Conservation (phyloP, 2,329 filamentous ascomycete genomes). For the Pseudopyricularia cyperi region DNA sequence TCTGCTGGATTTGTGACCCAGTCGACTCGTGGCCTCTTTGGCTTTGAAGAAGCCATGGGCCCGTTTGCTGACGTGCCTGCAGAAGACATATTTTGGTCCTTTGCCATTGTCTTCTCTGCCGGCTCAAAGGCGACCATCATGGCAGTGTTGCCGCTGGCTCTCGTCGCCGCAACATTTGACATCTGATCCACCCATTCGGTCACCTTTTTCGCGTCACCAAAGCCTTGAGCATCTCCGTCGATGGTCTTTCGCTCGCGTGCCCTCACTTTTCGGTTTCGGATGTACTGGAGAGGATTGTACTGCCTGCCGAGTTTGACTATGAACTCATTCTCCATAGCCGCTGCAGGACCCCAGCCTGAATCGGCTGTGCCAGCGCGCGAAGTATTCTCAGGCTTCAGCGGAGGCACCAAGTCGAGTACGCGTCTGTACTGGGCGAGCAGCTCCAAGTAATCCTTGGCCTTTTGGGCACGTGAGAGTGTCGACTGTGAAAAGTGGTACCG, state of each 20-base stretch:
- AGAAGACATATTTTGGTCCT: background rate
- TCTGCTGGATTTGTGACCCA: constrained; percentile 79
- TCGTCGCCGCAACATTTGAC: constrained; percentile 29
- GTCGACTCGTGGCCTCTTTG: constrained; percentile 63
- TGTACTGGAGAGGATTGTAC: constrained; percentile 88
- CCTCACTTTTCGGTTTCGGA: constrained; percentile 79
- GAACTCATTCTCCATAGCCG: constrained; percentile 14
- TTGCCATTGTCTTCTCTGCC: background rate
- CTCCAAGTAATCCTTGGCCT: constrained; percentile 75
- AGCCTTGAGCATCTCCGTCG: constrained; percentile 63
- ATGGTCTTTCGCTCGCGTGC: constrained; percentile 64
- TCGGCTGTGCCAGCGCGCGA: constrained; percentile 22
- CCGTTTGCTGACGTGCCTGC: constrained; percentile 18
- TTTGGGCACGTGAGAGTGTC: constrained; percentile 70
- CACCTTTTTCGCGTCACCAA: constrained; percentile 60
- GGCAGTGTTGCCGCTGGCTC: constrained; percentile 5
- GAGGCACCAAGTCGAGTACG: constrained; percentile 65
- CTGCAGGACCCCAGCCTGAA: constrained; percentile 28
- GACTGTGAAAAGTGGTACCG: constrained; percentile 62
- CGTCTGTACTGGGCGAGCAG: constrained; percentile 74
- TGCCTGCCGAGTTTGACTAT: constrained; percentile 43
- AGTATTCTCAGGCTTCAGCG: constrained; percentile 38
- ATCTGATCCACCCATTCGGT: constrained; percentile 66
- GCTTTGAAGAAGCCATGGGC: constrained; percentile 38
- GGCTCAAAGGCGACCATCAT: background rate